Evolutionary conservation across 371 early-diverging fungal species (phyloP), one percentile per base, ranked within the genome.

Genomic region (Mycotypha africana): DNA sequence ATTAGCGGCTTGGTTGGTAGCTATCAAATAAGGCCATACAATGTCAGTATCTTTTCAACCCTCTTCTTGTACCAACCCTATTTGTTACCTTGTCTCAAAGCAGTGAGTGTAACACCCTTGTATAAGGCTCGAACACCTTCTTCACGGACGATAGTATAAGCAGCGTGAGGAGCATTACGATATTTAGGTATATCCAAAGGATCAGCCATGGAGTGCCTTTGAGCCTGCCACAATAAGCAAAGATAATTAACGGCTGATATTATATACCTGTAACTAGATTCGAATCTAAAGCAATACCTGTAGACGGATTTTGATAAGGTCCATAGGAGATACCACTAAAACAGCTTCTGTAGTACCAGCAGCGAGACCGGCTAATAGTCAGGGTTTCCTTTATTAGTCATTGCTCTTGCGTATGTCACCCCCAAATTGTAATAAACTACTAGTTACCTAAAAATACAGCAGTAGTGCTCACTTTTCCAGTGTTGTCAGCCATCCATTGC

Each of bases 1-100:
- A 80, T 97, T 97, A 59, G 92, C 97, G 34, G 97, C 98, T 70
- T 97, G 98, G 78, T 97, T 97, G 47, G 94, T 96, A 15, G 96
- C 94, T 86, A 59, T n/a, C n/a, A n/a, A n/a, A n/a, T 20, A 53
- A 22, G 4, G 14, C 4, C 10, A n/a, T 16, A 31, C n/a, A n/a
- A 7, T 14, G 20, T 40, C 4, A 40, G 16, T 40, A 40, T 25
- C 2, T 2, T 24, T 8, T 21, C 38, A n/a, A n/a, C n/a, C n/a
- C n/a, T n/a, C n/a, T n/a, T n/a, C n/a, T n/a, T n/a, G n/a, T n/a
- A n/a, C n/a, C n/a, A n/a, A n/a, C n/a, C n/a, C n/a, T n/a, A n/a
- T n/a, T n/a, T n/a, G n/a, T n/a, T n/a, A 85, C 88, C 86, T 78
- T 97, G 96, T 54, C 98, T 86, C 21, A 94, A 74, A 17, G 95